These are phyloP conservation scores for Gomphus bonarii DNA, from an alignment of 1,284 basidiomycete species.

Conservation along the genomic window DNA sequence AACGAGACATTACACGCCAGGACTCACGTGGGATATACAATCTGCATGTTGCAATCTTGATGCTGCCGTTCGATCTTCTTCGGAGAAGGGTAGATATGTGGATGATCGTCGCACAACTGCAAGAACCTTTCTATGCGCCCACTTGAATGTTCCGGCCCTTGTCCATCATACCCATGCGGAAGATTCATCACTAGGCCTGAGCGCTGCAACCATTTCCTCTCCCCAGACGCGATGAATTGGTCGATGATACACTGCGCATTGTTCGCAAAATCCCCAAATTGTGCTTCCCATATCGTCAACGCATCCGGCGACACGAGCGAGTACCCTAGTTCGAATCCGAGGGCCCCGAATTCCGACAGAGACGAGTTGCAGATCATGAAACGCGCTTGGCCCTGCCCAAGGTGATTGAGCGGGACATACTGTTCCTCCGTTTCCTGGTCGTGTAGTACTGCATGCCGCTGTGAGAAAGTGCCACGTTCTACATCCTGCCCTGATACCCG, in stretches of 20 bases:
- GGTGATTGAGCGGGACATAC: slow-evolving; percentile 84
- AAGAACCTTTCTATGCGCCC: slow-evolving; percentile 95
- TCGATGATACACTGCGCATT: slow-evolving; percentile 98
- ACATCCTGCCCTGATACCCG: slow-evolving; percentile 98
- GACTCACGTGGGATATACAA: slow-evolving; percentile 87
- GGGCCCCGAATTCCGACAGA: slow-evolving; percentile 89
- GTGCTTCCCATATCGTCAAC: slow-evolving; percentile 97
- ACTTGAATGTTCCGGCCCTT: slow-evolving; percentile 98
- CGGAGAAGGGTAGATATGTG: slow-evolving; percentile 78
- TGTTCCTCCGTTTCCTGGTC: slow-evolving; percentile 91
- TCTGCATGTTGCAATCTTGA: slow-evolving; percentile 99
- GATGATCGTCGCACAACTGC: slow-evolving; percentile 97
- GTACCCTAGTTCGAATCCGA: slow-evolving; percentile 98
- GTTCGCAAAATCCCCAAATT: slow-evolving; percentile 98
- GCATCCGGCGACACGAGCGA: slow-evolving; percentile 93
- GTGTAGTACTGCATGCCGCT: slow-evolving; percentile 94
- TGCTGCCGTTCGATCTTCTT: slow-evolving; percentile 93
- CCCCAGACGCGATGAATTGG: slow-evolving; percentile 96
- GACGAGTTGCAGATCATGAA: slow-evolving; percentile 98
- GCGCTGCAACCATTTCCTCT: slow-evolving; percentile 97
- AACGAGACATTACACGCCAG: not conserved
- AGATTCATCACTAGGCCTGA: slow-evolving; percentile 88
- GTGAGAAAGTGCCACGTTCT: slow-evolving; percentile 99
- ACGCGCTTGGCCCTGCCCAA: slow-evolving; percentile 78
- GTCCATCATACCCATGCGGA: slow-evolving; percentile 97